phyloP scores from a whole-genome alignment of 129 eudicot species.

The Artemisia tridentata region DNA sequence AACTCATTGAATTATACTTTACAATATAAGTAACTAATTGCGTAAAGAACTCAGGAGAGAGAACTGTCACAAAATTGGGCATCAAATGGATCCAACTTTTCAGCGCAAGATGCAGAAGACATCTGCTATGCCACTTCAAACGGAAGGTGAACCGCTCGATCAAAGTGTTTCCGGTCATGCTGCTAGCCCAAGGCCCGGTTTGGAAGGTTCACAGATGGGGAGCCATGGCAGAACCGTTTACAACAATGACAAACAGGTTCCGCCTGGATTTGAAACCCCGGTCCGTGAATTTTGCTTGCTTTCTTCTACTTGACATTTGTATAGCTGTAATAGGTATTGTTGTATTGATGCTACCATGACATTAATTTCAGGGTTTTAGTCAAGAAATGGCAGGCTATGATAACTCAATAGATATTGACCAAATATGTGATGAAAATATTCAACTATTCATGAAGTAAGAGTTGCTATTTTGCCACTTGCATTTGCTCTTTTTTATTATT shows the following conservation, averaged over 20 bases:
- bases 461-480: not conserved
- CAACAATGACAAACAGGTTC: constrained; percentile 27
- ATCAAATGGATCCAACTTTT: constrained; percentile 36
- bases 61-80: constrained; percentile 70
- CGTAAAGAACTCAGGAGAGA: constrained; percentile 53
- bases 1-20: not conserved
- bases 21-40: not conserved
- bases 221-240: constrained; percentile 26
- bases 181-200: constrained; percentile 31
- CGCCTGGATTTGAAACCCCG: constrained; percentile 26
- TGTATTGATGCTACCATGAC: not conserved
- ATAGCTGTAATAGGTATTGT: too few relatives aligned
- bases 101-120: constrained; percentile 37
- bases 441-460: constrained; percentile 68
- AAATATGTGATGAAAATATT: constrained; percentile 76
- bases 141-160: constrained; percentile 22
- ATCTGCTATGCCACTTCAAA: constrained; percentile 14
- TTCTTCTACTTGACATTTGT: constrained; percentile 1
- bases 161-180: constrained; percentile 26
- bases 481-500: not conserved
- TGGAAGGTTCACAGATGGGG: constrained; percentile 34
- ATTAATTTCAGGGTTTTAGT: constrained; percentile 44
- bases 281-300: constrained; percentile 34
- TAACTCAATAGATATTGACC: constrained; percentile 44
- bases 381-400: constrained; percentile 37